Evolutionary conservation across 192 early-diverging fungal genomes (phyloP).

Genomic region (Backusella australiensis): DNA sequence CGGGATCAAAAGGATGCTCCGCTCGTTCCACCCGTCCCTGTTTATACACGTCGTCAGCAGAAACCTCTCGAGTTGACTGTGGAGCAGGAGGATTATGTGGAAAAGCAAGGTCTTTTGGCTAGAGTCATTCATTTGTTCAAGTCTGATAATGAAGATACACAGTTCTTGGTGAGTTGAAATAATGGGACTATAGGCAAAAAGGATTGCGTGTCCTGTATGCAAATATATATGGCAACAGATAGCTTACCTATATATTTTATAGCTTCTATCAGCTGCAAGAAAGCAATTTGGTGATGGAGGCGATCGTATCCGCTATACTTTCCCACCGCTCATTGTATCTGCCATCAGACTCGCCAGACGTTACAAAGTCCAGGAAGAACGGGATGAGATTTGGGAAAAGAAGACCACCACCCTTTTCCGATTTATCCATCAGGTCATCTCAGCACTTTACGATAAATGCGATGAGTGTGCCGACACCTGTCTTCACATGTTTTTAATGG

Average conservation of each 20-base stretch:
- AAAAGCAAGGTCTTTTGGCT: slow-evolving; percentile 91
- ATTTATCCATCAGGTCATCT: slow-evolving; percentile 87
- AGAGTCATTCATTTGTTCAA: slow-evolving; percentile 73
- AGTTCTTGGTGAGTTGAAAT: slow-evolving; percentile 63
- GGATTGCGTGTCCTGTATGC: neutral
- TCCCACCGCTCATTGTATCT: slow-evolving; percentile 80
- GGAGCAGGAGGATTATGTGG: slow-evolving; percentile 87
- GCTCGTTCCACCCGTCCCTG: slow-evolving; percentile 23
- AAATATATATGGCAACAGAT: neutral
- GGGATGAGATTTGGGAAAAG: slow-evolving; percentile 65
- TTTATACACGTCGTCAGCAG: slow-evolving; percentile 33
- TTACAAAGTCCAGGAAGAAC: slow-evolving; percentile 46
- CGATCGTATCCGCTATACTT: slow-evolving; percentile 87
- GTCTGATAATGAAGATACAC: slow-evolving; percentile 70
- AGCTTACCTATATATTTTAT: slow-evolving; percentile 16
- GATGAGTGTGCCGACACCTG: slow-evolving; percentile 55
- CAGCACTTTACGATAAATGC: slow-evolving; percentile 65
- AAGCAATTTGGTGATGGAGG: slow-evolving; percentile 91
- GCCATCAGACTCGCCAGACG: slow-evolving; percentile 63
- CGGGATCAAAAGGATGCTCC: slow-evolving; percentile 77
- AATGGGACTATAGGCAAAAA: neutral
- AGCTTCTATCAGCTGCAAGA: slow-evolving; percentile 77
- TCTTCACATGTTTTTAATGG: slow-evolving; percentile 84
- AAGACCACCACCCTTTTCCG: slow-evolving; percentile 75
- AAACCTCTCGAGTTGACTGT: slow-evolving; percentile 44